Evolutionary conservation across 305 asterid genomes (phyloP).

Genomic region (Ilex paraguariensis): DNA sequence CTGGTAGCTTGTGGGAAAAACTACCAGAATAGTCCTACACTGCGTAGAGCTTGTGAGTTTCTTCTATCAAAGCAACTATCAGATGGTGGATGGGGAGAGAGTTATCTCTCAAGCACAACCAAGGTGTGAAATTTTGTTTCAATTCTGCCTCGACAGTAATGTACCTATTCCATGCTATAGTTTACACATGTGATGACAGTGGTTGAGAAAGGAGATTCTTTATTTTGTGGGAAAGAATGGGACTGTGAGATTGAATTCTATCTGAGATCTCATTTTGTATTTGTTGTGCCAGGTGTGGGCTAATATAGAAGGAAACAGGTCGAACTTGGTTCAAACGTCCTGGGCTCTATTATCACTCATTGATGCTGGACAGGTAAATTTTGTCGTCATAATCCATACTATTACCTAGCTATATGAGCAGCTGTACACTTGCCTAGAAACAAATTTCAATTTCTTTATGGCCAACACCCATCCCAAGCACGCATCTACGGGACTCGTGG

Average conservation of each 20-base stretch:
- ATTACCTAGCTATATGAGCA: no score
- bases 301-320: slow-evolving; percentile 29
- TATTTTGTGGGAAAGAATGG: no score
- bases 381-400: no score
- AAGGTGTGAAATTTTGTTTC: slow-evolving; percentile 24
- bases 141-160: background rate
- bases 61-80: slow-evolving; percentile 35
- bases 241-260: background rate
- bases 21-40: slow-evolving; percentile 21
- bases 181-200: no score
- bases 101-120: slow-evolving; percentile 40
- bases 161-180: no score
- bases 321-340: slow-evolving; percentile 53
- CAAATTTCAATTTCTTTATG: background rate
- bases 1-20: slow-evolving; percentile 39
- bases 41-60: slow-evolving; percentile 38
- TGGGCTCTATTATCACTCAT: slow-evolving; percentile 55
- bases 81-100: slow-evolving; percentile 82
- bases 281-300: slow-evolving; percentile 33
- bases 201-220: no score
- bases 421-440: background rate
- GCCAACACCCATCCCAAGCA: no score
- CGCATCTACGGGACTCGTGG: no score
- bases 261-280: background rate
- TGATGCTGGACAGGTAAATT: slow-evolving; percentile 48